Evolutionary conservation across 2,329 filamentous ascomycete species (phyloP), one percentile per base, ranked within the genome.

Genomic region (Arthroderma sp.): DNA sequence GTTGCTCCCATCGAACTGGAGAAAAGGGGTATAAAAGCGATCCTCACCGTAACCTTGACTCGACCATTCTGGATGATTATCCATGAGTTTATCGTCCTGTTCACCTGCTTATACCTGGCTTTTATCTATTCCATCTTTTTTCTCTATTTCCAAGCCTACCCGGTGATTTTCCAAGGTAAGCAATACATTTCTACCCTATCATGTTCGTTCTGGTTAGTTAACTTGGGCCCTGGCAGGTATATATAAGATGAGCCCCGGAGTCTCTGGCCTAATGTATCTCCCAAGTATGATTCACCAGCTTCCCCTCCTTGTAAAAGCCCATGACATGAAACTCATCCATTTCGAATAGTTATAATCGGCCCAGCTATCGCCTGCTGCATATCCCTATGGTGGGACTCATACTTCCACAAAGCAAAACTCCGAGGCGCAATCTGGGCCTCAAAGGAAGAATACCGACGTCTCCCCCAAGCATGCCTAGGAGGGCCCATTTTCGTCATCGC

Each of bases 401-500:
- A 75, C 37, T 69, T 86, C 10, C 63, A 65, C 1, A 68, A 68
- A 40, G 77, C 78, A 1, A 70, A 73, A 51, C 59, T 59, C 5
- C 59, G 62, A 8, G 60, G 69, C 30, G 71, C 69, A 1, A 52
- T 66, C 1, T 86, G 82, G 80, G 66, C 75, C 0, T 62, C 64
- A n/a, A 40, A 48, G 11, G 50, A 52, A 50, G 58, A 60, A 46
- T 84, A 78, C 57, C 72, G 79, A 5, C 75, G 84, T 2, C 69
- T 89, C 0, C 83, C 83, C 0, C 71, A 88, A 2, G 83, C 82
- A 5, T 82, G 77, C 55, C 54, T 86, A 22, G 84, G 81, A 1
- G 82, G 83, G 0, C 82, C 82, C 0, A 63, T 85, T 28, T 51
- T 40, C 32, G 81, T 58, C 33, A 54, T 50, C 22, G 10, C 50